phyloP scores from a whole-genome alignment of 148 eudicot genomes.

The Oxyria digyna region DNA sequence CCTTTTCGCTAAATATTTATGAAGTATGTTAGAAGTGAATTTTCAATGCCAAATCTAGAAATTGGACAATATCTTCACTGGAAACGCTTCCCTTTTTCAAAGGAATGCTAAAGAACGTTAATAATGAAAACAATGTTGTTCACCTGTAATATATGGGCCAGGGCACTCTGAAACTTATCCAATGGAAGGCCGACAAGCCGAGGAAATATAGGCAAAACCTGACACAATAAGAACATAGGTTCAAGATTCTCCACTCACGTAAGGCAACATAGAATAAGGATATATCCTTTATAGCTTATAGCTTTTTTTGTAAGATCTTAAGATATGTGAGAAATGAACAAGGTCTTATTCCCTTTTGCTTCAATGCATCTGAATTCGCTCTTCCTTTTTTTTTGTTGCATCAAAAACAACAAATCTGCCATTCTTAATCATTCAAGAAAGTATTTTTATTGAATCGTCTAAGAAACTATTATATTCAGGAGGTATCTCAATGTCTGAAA shows the following conservation, averaged over 20 bases:
- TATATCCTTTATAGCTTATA: neutral
- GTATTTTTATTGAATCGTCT: neutral
- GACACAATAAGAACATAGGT: constrained; percentile 12
- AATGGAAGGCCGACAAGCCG: constrained; percentile 78
- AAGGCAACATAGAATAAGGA: neutral
- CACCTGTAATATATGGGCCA: constrained; percentile 93
- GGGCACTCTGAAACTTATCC: constrained; percentile 81
- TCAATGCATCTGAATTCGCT: neutral
- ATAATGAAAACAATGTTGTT: neutral
- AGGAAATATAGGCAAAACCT: constrained; percentile 94
- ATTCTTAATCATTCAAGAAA: neutral
- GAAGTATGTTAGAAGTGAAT: neutral
- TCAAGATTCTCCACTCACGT: neutral
- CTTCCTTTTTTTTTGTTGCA: neutral
- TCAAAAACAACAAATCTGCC: neutral
- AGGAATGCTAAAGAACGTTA: neutral
- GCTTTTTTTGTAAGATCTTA: neutral
- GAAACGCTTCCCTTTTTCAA: no score
- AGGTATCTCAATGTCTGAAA: neutral
- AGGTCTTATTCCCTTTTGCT: neutral
- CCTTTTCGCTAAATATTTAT: neutral
- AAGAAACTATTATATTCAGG: no score
- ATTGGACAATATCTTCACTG: no score
- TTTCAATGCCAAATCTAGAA: neutral
- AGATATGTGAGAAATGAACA: neutral